Base-by-base conservation (phyloP, 345 rosid species). In the Syzygium jambos region DNA sequence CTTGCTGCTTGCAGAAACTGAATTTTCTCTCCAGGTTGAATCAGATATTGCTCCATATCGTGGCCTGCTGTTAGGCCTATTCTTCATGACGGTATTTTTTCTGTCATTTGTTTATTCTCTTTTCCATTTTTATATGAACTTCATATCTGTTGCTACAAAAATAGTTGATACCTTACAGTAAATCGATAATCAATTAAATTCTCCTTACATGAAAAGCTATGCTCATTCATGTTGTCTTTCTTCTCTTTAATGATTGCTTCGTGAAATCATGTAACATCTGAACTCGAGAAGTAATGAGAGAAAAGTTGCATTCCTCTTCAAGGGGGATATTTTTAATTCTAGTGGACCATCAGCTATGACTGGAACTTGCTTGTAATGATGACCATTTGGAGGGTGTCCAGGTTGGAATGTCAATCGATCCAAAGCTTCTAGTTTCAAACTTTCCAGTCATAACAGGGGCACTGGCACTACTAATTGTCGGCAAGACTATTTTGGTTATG, bases 381-480 rank as follows among this genome's bases (percentile, higher is more conserved):
- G 86, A 14, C 89, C 85, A 84, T 86, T 56, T 85, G 88, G 85
- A 88, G 87, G 12, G n/a, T 87, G 92, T 92, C 91, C 96, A 98
- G 99, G 99, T 98, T 91, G 99, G 99, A 89, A 98, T 98, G 99
- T 98, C 99, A 49, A 98, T 98, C 89, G 99, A 98, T 92, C 99
- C 99, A 63, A 98, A 96, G 89, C 98, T 98, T 89, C 97, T 97
- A 87, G 68, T 95, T 87, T 95, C 99, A 85, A 98, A 98, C 86
- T 95, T 95, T 91, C 99, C 99, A 34, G 94, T 89, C 87, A 93
- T 98, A 89, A 90, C 92, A 89, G 98, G 97, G 90, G 80, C 94
- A 80, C 65, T 97, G 89, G 99, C 94, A 61, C 95, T 96, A 90
- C 91, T 97, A 93, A 96, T 97, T 87, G 95, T 91, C 78, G 98